These are phyloP conservation scores for Sporobolomyces phaffii DNA, from an alignment of 768 basidiomycete genomes.

Conservation along the genomic window DNA sequence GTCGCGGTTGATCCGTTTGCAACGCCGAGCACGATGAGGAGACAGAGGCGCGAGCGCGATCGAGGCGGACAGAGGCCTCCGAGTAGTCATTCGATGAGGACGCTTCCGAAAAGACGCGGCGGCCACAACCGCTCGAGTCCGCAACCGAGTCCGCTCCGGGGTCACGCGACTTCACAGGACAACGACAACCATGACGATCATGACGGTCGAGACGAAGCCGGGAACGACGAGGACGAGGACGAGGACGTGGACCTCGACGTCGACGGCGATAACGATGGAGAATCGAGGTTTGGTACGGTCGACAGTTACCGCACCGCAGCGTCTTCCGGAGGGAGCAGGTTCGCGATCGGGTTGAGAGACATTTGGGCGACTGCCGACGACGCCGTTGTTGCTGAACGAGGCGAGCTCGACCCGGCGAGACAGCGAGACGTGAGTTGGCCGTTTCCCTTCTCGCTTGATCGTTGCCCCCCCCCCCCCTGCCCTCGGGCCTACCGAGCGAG, in stretches of 20 bases:
- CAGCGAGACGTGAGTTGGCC: neutral
- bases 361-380: neutral
- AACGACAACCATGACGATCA: neutral
- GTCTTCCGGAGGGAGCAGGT: neutral
- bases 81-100: conserved; percentile 29
- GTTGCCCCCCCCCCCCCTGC: no score
- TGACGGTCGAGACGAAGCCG: neutral
- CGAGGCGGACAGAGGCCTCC: neutral
- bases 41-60: neutral
- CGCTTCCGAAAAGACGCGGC: conserved; percentile 3
- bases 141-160: neutral
- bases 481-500: no score
- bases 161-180: no score
- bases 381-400: no score
- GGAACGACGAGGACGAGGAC: neutral
- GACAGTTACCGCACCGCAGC: conserved; percentile 15
- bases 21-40: neutral
- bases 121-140: neutral
- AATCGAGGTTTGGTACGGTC: conserved; percentile 8
- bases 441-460: neutral
- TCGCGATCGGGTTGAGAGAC: neutral
- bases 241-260: no score
- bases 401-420: neutral
- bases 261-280: no score
- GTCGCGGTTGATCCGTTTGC: no score